These are phyloP conservation scores for Scytalidium lignicola DNA, from an alignment of 2,329 filamentous ascomycete genomes.

Conservation along the genomic window DNA sequence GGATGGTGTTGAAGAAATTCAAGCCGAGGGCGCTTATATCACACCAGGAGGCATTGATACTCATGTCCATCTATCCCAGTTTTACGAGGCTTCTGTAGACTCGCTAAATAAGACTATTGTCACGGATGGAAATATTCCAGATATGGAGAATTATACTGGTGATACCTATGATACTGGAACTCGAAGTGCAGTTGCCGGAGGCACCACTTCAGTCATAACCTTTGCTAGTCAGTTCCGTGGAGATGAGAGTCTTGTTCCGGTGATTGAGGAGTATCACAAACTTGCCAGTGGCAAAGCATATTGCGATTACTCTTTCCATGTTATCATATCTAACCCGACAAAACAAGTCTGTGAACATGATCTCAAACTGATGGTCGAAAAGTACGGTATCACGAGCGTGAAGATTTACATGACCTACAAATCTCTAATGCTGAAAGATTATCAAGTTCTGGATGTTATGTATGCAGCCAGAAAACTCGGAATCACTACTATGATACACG, in stretches of 20 bases:
- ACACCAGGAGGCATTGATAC: slow-evolving; percentile 42
- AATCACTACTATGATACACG: slow-evolving; percentile 43
- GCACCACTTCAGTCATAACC: slow-evolving; percentile 50
- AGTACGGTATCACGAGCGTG: slow-evolving; percentile 37
- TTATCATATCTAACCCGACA: slow-evolving; percentile 40
- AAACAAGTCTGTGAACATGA: slow-evolving; percentile 32
- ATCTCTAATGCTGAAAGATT: slow-evolving; percentile 40
- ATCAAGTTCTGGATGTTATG: slow-evolving; percentile 43
- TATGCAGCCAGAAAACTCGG: slow-evolving; percentile 35
- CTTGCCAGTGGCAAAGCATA: slow-evolving; percentile 40
- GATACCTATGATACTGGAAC: slow-evolving; percentile 43
- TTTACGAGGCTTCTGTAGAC: no score
- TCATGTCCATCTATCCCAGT: slow-evolving; percentile 36
- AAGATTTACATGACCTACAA: slow-evolving; percentile 49
- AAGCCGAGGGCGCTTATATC: slow-evolving; percentile 12
- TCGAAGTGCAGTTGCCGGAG: slow-evolving; percentile 48
- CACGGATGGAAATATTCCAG: no score
- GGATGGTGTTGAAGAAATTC: no score
- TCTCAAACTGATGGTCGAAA: slow-evolving; percentile 30
- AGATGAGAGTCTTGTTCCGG: slow-evolving; percentile 37
- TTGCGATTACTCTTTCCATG: slow-evolving; percentile 51
- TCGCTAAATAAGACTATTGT: no score
- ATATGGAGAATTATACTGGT: slow-evolving; percentile 20
- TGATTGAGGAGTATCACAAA: slow-evolving; percentile 39
- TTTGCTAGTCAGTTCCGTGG: slow-evolving; percentile 47